Percentiles rank a stretch among this genome's conserved stretches.
Evolutionary conservation across 2,329 filamentous ascomycete genomes (phyloP).

Genomic region (Pseudocercospora fuligena): DNA sequence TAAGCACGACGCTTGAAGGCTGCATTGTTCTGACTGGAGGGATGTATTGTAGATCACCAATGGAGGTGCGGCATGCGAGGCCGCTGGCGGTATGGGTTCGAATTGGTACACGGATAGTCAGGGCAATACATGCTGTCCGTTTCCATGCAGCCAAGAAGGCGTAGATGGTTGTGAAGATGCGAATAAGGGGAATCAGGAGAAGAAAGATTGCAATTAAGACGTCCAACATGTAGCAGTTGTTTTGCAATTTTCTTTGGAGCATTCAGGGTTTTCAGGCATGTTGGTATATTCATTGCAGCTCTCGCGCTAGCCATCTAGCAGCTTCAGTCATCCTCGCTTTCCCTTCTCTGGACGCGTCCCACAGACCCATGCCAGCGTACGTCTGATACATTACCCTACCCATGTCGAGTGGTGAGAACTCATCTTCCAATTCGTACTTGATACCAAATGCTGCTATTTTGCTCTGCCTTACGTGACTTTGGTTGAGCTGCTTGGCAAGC

Average conservation of each 20-base stretch:
- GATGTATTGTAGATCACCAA: neutral
- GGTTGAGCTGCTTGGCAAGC: slow-evolving; percentile 45
- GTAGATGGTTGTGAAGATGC: no score
- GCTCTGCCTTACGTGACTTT: slow-evolving; percentile 45
- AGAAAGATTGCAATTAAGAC: no score
- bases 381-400: slow-evolving; percentile 43
- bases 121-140: neutral
- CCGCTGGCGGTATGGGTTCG: neutral
- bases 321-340: slow-evolving; percentile 26
- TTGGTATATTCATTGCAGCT: neutral
- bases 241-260: no score
- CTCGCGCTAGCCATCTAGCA: slow-evolving; percentile 28
- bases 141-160: neutral
- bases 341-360: slow-evolving; percentile 29
- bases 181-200: no score
- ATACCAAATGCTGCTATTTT: slow-evolving; percentile 14
- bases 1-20: neutral
- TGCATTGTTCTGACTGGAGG: neutral
- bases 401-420: slow-evolving; percentile 37
- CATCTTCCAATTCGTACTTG: slow-evolving; percentile 33
- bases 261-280: no score
- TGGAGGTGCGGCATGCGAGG: neutral
- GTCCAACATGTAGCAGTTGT: no score
- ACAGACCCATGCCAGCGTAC: slow-evolving; percentile 29
- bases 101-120: neutral